A percentile compares a stretch with the other conserved stretches of the same genome.
Conservation (phyloP, 257 asterid genomes). For the Forsythia viridissima region DNA sequence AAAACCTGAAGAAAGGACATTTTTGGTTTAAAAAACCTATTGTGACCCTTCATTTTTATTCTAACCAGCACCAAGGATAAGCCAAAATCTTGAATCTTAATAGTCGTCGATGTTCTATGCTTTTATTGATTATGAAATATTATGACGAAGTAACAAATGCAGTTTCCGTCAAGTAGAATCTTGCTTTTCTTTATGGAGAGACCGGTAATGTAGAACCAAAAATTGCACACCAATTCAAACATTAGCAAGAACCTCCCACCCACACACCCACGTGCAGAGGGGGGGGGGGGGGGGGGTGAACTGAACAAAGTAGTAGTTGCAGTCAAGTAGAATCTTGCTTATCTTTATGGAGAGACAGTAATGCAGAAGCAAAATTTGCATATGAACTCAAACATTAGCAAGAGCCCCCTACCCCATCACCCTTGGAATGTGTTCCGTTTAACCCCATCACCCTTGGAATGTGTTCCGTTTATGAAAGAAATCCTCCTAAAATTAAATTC, state of each 20-base stretch:
- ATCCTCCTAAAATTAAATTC: not conserved
- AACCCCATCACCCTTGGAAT: not conserved
- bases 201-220: not conserved
- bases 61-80: not conserved
- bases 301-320: not conserved
- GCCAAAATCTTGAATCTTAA: not conserved
- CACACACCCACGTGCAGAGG: too few species aligned
- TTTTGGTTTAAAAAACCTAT: not conserved
- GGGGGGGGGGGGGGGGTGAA: not conserved
- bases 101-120: not conserved
- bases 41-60: not conserved
- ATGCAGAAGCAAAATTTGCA: not conserved
- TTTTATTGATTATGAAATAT: not conserved
- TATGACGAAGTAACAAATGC: constrained; percentile 6
- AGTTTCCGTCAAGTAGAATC: constrained; percentile 1
- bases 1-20: not conserved
- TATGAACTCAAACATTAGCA: not conserved
- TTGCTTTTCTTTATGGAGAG: not conserved
- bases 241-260: not conserved
- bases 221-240: not conserved
- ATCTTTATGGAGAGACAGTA: not conserved
- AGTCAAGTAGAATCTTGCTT: not conserved
- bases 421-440: not conserved
- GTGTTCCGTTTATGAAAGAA: not conserved
- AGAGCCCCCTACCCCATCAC: not conserved